Evolutionary conservation across 1,284 basidiomycete genomes (phyloP).

Genomic region (Heterobasidion irregulare): DNA sequence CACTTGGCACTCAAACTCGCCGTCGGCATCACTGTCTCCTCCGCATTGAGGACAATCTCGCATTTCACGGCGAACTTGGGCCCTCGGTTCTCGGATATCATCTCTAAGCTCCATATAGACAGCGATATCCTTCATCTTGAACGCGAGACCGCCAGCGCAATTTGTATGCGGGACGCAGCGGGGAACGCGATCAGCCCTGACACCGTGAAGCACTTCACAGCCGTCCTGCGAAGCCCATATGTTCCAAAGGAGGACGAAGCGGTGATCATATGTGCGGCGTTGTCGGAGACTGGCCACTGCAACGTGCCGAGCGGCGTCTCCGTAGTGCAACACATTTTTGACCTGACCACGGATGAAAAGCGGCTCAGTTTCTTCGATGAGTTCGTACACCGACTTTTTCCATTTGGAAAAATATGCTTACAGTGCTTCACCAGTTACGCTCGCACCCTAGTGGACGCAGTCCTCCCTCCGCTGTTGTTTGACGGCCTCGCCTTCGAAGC

Average conservation of each 20-base stretch:
- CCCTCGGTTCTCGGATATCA: conserved; percentile 40
- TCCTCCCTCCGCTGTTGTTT: conserved; percentile 38
- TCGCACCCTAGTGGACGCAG: conserved; percentile 34
- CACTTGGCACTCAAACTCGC: conserved; percentile 37
- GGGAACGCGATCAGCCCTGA: conserved; percentile 28
- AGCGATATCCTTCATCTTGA: conserved; percentile 30
- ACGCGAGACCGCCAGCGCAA: conserved; percentile 35
- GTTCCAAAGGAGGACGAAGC: conserved; percentile 27
- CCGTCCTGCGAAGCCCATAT: conserved; percentile 34
- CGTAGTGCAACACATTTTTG: conserved; percentile 33
- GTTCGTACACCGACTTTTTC: conserved; percentile 18
- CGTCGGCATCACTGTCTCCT: conserved; percentile 44
- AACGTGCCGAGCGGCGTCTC: conserved; percentile 28
- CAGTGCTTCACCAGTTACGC: conserved; percentile 30
- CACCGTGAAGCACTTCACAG: conserved; percentile 39
- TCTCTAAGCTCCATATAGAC: conserved; percentile 36
- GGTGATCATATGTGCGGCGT: conserved; percentile 36
- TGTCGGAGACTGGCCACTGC: conserved; percentile 37
- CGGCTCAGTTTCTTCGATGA: conserved; percentile 32
- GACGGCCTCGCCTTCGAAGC: conserved; percentile 48
- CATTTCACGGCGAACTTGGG: conserved; percentile 47
- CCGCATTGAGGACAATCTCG: conserved; percentile 42
- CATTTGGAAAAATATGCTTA: not conserved
- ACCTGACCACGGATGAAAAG: conserved; percentile 34
- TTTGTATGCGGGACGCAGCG: conserved; percentile 19